phyloP scores from a whole-genome alignment of 139 green algal genomes.

The Chlamydomonas sp. region DNA sequence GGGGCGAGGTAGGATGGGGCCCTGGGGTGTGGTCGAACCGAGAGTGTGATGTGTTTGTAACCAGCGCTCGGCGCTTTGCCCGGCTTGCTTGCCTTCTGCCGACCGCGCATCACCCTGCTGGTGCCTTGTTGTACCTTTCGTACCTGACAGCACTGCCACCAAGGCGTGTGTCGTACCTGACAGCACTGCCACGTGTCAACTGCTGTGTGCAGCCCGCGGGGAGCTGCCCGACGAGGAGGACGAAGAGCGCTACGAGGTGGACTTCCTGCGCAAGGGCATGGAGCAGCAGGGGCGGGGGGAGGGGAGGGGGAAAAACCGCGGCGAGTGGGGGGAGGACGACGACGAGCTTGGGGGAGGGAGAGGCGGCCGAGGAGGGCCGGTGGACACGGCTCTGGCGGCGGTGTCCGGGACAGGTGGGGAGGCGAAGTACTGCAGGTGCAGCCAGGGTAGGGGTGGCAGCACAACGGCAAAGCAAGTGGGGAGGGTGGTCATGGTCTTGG shows the following conservation, averaged over 20 bases:
- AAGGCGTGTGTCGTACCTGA: background rate
- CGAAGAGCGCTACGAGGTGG: constrained; percentile 77
- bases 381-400: constrained; percentile 47
- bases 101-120: too few relatives aligned
- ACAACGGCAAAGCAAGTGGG: too few relatives aligned
- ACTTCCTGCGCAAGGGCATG: constrained; percentile 71
- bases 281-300: background rate
- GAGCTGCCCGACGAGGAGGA: constrained; percentile 60
- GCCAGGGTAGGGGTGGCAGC: background rate
- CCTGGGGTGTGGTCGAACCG: too few relatives aligned
- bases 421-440: background rate
- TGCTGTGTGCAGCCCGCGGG: constrained; percentile 37
- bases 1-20: too few relatives aligned
- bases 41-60: too few relatives aligned
- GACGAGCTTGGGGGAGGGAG: background rate
- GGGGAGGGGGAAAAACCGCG: background rate
- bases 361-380: background rate
- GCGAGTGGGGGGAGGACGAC: background rate
- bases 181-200: background rate
- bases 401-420: constrained; percentile 40
- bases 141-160: too few relatives aligned
- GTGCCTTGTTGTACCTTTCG: too few relatives aligned
- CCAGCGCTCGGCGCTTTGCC: too few relatives aligned
- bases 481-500: too few relatives aligned
- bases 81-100: too few relatives aligned